Percentiles rank a stretch among this genome's conserved stretches.
phyloP scores from a whole-genome alignment of 352 stramenopile genomes.

The Phytophthora hybrid region DNA sequence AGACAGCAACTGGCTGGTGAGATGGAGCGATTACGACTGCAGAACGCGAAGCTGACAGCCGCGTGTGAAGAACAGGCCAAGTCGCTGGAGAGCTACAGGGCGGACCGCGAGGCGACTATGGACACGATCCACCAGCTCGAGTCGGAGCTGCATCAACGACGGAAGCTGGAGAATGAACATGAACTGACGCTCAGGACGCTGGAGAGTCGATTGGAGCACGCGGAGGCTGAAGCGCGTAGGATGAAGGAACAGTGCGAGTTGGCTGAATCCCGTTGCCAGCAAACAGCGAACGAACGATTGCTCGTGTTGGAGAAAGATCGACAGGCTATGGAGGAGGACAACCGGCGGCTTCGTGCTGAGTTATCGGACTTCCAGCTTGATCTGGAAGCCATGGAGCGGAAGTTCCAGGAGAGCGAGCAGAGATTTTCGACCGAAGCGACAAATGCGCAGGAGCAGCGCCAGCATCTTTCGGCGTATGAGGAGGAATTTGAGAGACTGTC shows the following conservation, averaged over 20 bases:
- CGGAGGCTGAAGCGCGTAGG: constrained; percentile 50
- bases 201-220: constrained; percentile 51
- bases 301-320: constrained; percentile 61
- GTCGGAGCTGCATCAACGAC: constrained; percentile 50
- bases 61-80: constrained; percentile 66
- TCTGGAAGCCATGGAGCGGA: constrained; percentile 55
- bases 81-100: constrained; percentile 55
- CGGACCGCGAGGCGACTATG: constrained; percentile 50
- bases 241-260: constrained; percentile 56
- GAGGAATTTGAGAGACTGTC: constrained; percentile 33
- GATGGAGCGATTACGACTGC: constrained; percentile 48
- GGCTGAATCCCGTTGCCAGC: constrained; percentile 46
- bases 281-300: constrained; percentile 69
- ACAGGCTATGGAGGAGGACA: constrained; percentile 61
- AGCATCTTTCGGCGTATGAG: constrained; percentile 38
- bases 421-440: constrained; percentile 47
- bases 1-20: constrained; percentile 59
- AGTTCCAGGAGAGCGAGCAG: constrained; percentile 53
- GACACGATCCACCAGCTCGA: constrained; percentile 63
- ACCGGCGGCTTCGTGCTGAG: constrained; percentile 56
- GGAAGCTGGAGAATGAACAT: constrained; percentile 48
- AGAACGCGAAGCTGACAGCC: constrained; percentile 64
- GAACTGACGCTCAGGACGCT: constrained; percentile 52
- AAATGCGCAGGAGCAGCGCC: constrained; percentile 46
- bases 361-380: constrained; percentile 59